Base-by-base conservation (phyloP, 352 stramenopile species). In the Blastocystis sp. region DNA sequence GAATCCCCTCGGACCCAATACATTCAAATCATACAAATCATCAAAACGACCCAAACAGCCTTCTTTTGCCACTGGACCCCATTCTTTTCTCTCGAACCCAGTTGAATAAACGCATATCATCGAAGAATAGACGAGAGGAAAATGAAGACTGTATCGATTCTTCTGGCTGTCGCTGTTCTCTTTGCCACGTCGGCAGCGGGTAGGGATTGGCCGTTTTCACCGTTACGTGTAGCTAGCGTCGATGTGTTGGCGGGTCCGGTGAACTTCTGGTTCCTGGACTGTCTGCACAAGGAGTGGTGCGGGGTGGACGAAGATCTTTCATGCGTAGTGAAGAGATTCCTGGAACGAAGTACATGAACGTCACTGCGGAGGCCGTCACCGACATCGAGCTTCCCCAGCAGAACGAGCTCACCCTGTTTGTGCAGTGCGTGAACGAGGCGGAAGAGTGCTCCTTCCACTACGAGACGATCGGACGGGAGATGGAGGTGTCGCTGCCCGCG, bases 211-310 rank as follows among this genome's bases (percentile, higher is more conserved):
- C n/a, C 28, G n/a, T 21, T 2, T 62, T 81, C n/a, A 4, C 21
- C 43, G 23, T 43, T 28, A 19, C 21, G 7, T 48, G 40, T 65
- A 81, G 71, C 66, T 45, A 21, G 66, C 43, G 71, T 81, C 48
- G 45, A 62, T 53, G 45, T 81, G 21, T 23, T 52, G n/a, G 43
- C 48, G 10, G 71, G 71, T 62, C 71, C 71, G 64, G 71, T 81
- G 41, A 81, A 81, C 43, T 81, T 81, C 48, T 81, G 71, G 71
- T 81, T 81, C 43, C 40, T 81, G n/a, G 71, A 81, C 48, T 81
- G 71, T 41, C 17, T 62, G 34, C 28, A 41, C 43, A 64, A 41
- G 23, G 28, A 38, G 34, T 81, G 71, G 71, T 81, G 41, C 5
- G 71, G 38, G 71, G 43, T n/a, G 38, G 28, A 28, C 48, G 7